Percentiles rank a stretch among this genome's conserved stretches.
Conservation (phyloP, 805 yeast genomes). For the Candida koratica region DNA sequence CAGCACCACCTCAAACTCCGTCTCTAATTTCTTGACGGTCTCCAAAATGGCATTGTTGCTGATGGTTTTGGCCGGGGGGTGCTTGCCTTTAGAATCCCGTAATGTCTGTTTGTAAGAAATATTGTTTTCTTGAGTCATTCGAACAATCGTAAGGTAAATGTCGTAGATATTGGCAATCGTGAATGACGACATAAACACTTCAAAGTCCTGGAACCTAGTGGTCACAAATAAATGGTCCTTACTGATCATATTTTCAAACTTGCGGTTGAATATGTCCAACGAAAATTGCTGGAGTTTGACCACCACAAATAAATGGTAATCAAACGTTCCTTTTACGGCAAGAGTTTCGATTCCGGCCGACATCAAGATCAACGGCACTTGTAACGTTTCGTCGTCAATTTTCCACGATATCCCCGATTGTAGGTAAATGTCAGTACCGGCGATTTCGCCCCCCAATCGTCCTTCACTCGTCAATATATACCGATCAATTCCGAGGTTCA, state of each 20-base stretch:
- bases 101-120: slow-evolving; percentile 73
- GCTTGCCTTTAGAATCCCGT: slow-evolving; percentile 43
- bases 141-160: slow-evolving; percentile 61
- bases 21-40: slow-evolving; percentile 48
- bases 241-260: slow-evolving; percentile 42
- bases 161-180: slow-evolving; percentile 82
- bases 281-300: slow-evolving; percentile 46
- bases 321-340: slow-evolving; percentile 66
- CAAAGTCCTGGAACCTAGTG: slow-evolving; percentile 47
- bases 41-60: slow-evolving; percentile 23
- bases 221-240: slow-evolving; percentile 61
- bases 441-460: slow-evolving; percentile 71
- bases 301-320: slow-evolving; percentile 79
- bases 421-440: slow-evolving; percentile 45
- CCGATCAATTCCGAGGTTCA: slow-evolving; percentile 56
- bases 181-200: slow-evolving; percentile 72
- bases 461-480: slow-evolving; percentile 61
- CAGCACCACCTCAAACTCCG: slow-evolving; percentile 61
- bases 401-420: slow-evolving; percentile 75
- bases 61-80: slow-evolving; percentile 2
- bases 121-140: slow-evolving; percentile 71
- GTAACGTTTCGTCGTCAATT: slow-evolving; percentile 36
- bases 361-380: slow-evolving; percentile 65
- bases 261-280: slow-evolving; percentile 65
- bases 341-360: slow-evolving; percentile 54